Base-by-base conservation (phyloP, 2,329 filamentous ascomycete genomes). In the Ramularia endophylla region DNA sequence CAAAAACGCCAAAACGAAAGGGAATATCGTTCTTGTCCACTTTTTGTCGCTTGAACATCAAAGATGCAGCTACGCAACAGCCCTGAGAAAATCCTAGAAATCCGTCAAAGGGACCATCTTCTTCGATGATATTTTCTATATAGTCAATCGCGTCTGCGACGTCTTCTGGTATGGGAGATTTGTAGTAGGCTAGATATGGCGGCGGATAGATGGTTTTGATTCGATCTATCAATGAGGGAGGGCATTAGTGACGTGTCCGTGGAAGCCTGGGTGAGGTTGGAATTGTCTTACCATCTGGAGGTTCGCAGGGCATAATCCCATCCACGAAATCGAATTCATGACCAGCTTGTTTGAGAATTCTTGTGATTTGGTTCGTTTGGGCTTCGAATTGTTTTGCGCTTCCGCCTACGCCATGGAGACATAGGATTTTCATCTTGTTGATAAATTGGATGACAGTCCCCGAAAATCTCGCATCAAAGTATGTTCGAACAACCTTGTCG, bases 391-490 rank as follows among this genome's bases (percentile, higher is more conserved):
- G 16, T 17, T 32, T 15, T 15, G 30, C 30, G 30, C 18, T 32
- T 15, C 30, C 30, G 30, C 35, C 35, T 16, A 15, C 19, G 20
- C 35, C 35, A 25, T 37, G 35, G 35, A 37, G 35, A 27, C 35
- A 37, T 19, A 37, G 35, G 8, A 37, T 15, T 16, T 27, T 37
- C 30, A 32, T 30, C n/a, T n/a, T n/a, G n/a, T n/a, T n/a, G n/a
- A n/a, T n/a, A n/a, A n/a, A n/a, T n/a, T n/a, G n/a, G n/a, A n/a
- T n/a, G n/a, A n/a, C n/a, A n/a, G n/a, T n/a, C n/a, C n/a, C n/a
- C n/a, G n/a, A n/a, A n/a, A n/a, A n/a, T n/a, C n/a, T n/a, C n/a
- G n/a, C n/a, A n/a, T n/a, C n/a, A n/a, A n/a, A n/a, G n/a, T n/a
- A n/a, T n/a, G n/a, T n/a, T n/a, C n/a, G n/a, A n/a, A n/a, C n/a